These are phyloP conservation scores for Boletus tylopilopsis DNA, from an alignment of 768 basidiomycete genomes.

Conservation along the genomic window DNA sequence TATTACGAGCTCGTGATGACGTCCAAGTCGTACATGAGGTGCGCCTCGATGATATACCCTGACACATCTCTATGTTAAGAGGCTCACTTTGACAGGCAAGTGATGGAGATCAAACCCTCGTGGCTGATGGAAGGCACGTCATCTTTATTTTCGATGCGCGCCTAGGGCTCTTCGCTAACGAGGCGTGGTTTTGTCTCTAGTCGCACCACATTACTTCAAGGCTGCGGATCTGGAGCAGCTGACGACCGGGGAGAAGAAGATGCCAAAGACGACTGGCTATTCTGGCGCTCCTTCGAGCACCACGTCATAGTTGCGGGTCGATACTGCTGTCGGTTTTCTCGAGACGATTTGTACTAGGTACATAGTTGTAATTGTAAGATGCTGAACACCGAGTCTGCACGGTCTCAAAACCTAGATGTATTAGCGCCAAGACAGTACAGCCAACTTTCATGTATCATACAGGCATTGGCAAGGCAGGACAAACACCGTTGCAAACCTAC, in stretches of 20 bases:
- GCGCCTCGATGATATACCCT: slow-evolving; percentile 13
- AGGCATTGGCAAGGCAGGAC: background rate
- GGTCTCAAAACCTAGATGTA: no score
- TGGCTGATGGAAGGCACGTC: slow-evolving; percentile 87
- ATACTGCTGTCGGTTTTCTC: no score
- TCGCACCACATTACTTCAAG: slow-evolving; percentile 97
- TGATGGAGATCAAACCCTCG: slow-evolving; percentile 96
- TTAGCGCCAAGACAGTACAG: background rate
- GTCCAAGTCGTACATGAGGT: slow-evolving; percentile 93
- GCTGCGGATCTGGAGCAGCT: slow-evolving; percentile 76
- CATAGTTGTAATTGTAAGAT: no score
- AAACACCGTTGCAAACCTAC: background rate
- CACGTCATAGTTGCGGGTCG: slow-evolving; percentile 1
- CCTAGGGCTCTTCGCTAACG: background rate
- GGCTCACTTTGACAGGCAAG: slow-evolving; percentile 50
- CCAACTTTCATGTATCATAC: background rate
- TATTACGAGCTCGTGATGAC: slow-evolving; percentile 99
- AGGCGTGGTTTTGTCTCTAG: slow-evolving; percentile 36
- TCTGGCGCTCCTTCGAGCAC: slow-evolving; percentile 17
- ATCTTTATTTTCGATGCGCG: background rate
- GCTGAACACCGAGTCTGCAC: no score
- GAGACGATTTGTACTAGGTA: no score
- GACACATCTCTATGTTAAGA: background rate
- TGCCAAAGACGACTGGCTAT: slow-evolving; percentile 72
- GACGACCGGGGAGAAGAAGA: slow-evolving; percentile 82